Base-by-base conservation (phyloP, 2,329 filamentous ascomycete species). In the Madurella fahalii region DNA sequence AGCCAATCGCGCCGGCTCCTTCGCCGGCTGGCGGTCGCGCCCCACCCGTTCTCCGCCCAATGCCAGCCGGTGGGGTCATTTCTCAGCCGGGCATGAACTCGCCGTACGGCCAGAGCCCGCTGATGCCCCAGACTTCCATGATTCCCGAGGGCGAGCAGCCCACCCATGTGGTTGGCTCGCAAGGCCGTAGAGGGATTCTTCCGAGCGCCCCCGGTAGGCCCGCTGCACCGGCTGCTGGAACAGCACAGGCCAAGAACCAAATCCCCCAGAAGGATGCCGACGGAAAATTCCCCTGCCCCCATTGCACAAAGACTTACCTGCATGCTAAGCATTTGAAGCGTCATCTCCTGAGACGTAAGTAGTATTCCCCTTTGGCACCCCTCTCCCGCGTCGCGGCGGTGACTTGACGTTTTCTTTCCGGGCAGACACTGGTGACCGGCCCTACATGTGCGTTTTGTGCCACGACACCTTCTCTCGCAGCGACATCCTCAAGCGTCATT, bases 401-500 rank as follows among this genome's bases (percentile, higher is more conserved):
- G 32, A 44, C 41, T 55, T 62, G 41, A 58, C 49, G 61, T 37
- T 13, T 54, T 51, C 18, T 41, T 53, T 25, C 53, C n/a, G n/a
- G n/a, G 44, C 65, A 96, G 93, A 99, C 77, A 97, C 94, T 58
- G 94, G 94, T 67, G 93, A 97, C 72, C 90, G 94, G 63, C 94
- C 94, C 54, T 99, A 99, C 77, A 95, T 95, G 85, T 99, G 94
- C 75, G 90, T 95, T 62, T 80, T 99, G 49, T 99, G 94, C 79
- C 91, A 94, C 72, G 94, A 97, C 73, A 97, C 92, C 34, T 99
- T 99, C 74, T 96, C 90, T 47, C 87, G 94, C 71, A 96, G 91
- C 79, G 94, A 99, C 70, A 97, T 99, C 62, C 77, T 99, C 67
- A 99, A 99, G 80, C 90, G 94, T 62, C 94, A 99, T 76, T 99